Evolutionary conservation across 352 stramenopile species (phyloP), one percentile per base, ranked within the genome.

Genomic region (Albugo laibachii): DNA sequence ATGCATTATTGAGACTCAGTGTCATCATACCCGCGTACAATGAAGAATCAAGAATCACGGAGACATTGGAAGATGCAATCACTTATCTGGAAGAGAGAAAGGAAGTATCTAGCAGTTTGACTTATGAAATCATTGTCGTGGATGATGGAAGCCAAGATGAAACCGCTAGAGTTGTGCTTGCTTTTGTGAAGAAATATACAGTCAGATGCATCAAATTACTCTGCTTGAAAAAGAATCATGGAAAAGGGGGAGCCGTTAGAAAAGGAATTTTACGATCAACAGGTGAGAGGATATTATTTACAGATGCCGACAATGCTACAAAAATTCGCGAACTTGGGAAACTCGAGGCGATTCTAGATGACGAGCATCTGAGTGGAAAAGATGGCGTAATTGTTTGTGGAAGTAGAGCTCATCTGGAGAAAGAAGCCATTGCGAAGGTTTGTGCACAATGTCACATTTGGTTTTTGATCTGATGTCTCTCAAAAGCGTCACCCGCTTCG

Each of bases 1-100:
- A 53, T 20, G 45, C 73, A 0, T 57, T 64, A 20, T 51, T 75
- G 21, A 68, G 77, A 41, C 57, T 97, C 24, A 93, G 79, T 12
- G 71, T 97, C 15, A 70, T 97, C 41, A 79, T 97, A 34, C 91
- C 92, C 13, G 92, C 92, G 20, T 97, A 92, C 66, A 97, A 97
- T 54, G 92, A 97, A 56, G 56, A 94, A 56, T 61, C 95, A 36
- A 74, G 92, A 31, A 84, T 97, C 52, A 58, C 83, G 2, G 74
- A 83, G 41, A 97, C 95, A 57, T 62, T 97, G 11, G 52, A 91
- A 45, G 80, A 83, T 42, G 87, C 86, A 3, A 55, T 96, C 42
- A 58, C 72, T 21, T 97, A 91, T 56, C 57, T 96, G 38, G 63
- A 87, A n/a, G 51, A 59, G 36, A 78, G 80, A 47, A 63, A 69